These are phyloP conservation scores for Termitomyces sp. DNA, from an alignment of 768 basidiomycete species.

Conservation along the genomic window DNA sequence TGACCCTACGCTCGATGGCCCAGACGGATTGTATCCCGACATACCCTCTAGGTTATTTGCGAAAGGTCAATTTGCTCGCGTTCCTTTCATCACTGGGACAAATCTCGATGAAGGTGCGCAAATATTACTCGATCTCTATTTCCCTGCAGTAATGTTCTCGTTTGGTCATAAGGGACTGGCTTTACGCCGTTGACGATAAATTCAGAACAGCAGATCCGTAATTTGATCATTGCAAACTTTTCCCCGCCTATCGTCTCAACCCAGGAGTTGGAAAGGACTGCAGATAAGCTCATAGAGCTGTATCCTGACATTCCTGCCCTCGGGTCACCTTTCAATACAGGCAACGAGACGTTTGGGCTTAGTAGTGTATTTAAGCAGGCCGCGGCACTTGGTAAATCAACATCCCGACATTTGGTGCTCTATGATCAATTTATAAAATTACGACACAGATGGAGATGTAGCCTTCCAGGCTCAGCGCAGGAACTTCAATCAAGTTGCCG, in stretches of 20 bases:
- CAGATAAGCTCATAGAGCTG: slow-evolving; percentile 24
- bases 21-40: slow-evolving; percentile 32
- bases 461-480: slow-evolving; percentile 29
- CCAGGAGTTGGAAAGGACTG: slow-evolving; percentile 12
- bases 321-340: slow-evolving; percentile 41
- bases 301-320: slow-evolving; percentile 38
- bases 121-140: too few relatives aligned
- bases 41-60: slow-evolving; percentile 28
- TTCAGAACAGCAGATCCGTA: slow-evolving; percentile 19
- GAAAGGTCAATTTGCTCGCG: slow-evolving; percentile 27
- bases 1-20: slow-evolving; percentile 36
- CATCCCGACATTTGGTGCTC: not conserved
- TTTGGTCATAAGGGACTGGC: slow-evolving; percentile 23
- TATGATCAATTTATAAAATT: not conserved
- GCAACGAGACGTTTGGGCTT: slow-evolving; percentile 39
- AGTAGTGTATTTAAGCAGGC: slow-evolving; percentile 32
- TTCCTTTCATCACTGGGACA: slow-evolving; percentile 42
- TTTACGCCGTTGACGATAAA: slow-evolving; percentile 20
- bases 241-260: slow-evolving; percentile 22
- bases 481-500: slow-evolving; percentile 28
- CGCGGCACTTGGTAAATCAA: slow-evolving; percentile 22
- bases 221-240: slow-evolving; percentile 17
- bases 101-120: slow-evolving; percentile 39
- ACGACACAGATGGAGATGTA: slow-evolving; percentile 25
- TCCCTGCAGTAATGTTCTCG: not conserved